Conservation (phyloP, 495 filamentous ascomycete genomes). For the Schizothecium vesticola region DNA sequence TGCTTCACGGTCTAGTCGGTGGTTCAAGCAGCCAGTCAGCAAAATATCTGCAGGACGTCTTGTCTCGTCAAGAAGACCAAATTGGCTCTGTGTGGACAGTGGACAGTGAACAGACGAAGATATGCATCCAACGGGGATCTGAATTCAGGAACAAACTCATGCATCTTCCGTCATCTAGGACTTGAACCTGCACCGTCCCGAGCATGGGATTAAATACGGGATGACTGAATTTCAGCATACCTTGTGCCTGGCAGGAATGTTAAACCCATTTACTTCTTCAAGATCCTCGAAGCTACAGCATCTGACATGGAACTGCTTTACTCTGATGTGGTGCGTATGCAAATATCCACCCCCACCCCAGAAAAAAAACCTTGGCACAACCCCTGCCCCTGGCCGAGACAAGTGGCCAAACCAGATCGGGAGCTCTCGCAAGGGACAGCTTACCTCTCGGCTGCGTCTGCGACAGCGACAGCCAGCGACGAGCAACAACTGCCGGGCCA, state of each 20-base stretch:
- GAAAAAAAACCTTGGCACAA: not conserved
- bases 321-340: not conserved
- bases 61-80: too few relatives aligned
- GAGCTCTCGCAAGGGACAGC: slow-evolving; percentile 15
- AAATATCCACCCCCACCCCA: not conserved
- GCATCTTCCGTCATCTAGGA: not conserved
- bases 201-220: not conserved
- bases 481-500: not conserved
- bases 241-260: not conserved
- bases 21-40: not conserved
- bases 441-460: slow-evolving; percentile 8
- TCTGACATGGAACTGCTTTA: not conserved
- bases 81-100: too few relatives aligned
- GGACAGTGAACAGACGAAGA: not conserved
- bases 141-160: not conserved
- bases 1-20: not conserved
- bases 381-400: slow-evolving; percentile 16
- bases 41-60: not conserved
- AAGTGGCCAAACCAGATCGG: slow-evolving; percentile 15
- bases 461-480: not conserved
- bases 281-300: not conserved
- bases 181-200: not conserved
- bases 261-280: not conserved
- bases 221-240: not conserved
- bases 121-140: not conserved